Evolutionary conservation across 176 grass and related monocot species (phyloP).

Genomic region (Musa acuminata): DNA sequence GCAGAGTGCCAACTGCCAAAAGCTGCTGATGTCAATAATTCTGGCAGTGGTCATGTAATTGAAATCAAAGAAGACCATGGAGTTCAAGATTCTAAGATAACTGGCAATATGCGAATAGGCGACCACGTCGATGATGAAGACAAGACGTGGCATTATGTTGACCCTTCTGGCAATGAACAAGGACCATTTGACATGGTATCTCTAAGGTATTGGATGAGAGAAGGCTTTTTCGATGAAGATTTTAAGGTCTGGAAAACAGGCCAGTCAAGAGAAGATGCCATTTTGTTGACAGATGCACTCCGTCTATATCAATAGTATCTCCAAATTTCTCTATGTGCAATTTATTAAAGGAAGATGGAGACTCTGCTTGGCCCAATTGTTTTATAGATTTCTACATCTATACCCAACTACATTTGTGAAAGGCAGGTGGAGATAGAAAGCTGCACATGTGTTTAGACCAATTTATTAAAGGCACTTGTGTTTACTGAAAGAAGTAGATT

Average conservation of each 20-base stretch:
- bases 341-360: no score
- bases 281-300: constrained; percentile 38
- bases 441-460: no score
- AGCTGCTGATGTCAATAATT: constrained; percentile 8
- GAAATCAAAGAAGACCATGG: constrained; percentile 19
- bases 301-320: not conserved
- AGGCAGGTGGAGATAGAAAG: no score
- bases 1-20: constrained; percentile 9
- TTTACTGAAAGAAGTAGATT: no score
- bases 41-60: constrained; percentile 11
- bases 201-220: constrained; percentile 21
- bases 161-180: constrained; percentile 30
- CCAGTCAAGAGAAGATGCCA: constrained; percentile 20
- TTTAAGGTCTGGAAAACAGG: constrained; percentile 54
- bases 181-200: constrained; percentile 33
- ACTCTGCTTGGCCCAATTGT: no score
- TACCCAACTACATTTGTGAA: no score
- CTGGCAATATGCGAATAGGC: not conserved
- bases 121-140: constrained; percentile 30
- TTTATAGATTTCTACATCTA: no score
- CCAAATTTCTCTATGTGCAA: not conserved
- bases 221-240: constrained; percentile 36
- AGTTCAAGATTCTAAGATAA: not conserved
- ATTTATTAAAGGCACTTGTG: no score
- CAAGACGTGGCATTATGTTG: constrained; percentile 39